These are phyloP conservation scores for Tricholoma saponaceum DNA, from an alignment of 768 basidiomycete species.

Conservation along the genomic window DNA sequence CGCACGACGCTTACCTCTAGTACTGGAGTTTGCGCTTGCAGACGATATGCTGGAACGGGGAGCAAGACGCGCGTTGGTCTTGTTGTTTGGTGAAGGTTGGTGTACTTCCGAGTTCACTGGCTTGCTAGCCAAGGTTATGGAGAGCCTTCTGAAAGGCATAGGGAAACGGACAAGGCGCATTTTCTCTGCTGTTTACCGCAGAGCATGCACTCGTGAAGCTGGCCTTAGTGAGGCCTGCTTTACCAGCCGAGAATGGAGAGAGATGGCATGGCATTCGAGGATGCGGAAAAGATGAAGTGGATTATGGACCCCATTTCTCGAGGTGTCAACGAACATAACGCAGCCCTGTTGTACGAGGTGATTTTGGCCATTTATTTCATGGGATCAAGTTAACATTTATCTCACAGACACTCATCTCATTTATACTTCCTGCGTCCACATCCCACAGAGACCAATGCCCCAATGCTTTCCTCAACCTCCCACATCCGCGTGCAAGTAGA, in stretches of 20 bases:
- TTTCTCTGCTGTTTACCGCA: slow-evolving; percentile 64
- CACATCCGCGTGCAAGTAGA: slow-evolving; percentile 72
- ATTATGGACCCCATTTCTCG: slow-evolving; percentile 63
- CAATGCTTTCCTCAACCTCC: slow-evolving; percentile 68
- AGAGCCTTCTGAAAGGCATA: slow-evolving; percentile 69
- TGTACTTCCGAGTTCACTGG: slow-evolving; percentile 75
- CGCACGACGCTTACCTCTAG: slow-evolving; percentile 71
- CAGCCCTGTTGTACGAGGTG: slow-evolving; percentile 75
- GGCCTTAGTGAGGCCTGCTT: slow-evolving; percentile 49
- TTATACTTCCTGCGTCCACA: slow-evolving; percentile 68
- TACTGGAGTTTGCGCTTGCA: slow-evolving; percentile 74
- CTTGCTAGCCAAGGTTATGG: slow-evolving; percentile 61
- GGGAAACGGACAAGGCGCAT: slow-evolving; percentile 64
- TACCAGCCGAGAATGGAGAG: slow-evolving; percentile 65
- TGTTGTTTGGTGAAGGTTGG: slow-evolving; percentile 89
- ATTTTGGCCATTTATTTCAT: neutral
- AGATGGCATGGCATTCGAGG: slow-evolving; percentile 72
- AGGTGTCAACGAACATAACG: slow-evolving; percentile 62
- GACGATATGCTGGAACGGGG: slow-evolving; percentile 78
- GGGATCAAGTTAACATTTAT: neutral
- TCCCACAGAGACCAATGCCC: slow-evolving; percentile 49
- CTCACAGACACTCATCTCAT: slow-evolving; percentile 63
- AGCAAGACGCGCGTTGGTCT: slow-evolving; percentile 71
- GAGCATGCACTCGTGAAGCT: slow-evolving; percentile 57
- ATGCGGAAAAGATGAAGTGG: slow-evolving; percentile 74